These are phyloP conservation scores for Trypanosoma mega DNA, from an alignment of 208 protist species.

Conservation along the genomic window DNA sequence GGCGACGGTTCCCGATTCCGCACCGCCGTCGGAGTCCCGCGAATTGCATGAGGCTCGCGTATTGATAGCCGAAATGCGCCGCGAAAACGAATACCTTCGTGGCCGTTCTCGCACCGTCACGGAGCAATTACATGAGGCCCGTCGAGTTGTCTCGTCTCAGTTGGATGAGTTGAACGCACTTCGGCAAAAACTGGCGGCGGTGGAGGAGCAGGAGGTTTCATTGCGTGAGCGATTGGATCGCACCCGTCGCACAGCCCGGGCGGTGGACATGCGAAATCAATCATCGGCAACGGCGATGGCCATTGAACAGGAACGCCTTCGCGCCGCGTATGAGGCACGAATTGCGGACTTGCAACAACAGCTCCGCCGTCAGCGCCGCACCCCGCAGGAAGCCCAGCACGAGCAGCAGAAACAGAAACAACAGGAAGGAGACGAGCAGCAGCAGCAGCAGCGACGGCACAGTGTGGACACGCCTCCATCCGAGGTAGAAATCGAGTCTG, in stretches of 20 bases:
- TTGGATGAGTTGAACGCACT: constrained; percentile 56
- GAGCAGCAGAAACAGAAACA: constrained; percentile 16
- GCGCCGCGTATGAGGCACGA: constrained; percentile 70
- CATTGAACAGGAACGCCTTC: constrained; percentile 65
- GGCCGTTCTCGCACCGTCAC: constrained; percentile 31
- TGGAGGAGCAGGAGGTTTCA: constrained; percentile 36
- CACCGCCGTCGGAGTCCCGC: neutral
- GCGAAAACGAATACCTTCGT: constrained; percentile 61
- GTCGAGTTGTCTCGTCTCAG: constrained; percentile 72
- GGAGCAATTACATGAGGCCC: constrained; percentile 53
- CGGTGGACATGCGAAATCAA: constrained; percentile 40
- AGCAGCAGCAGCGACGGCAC: too few relatives aligned
- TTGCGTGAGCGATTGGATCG: constrained; percentile 54
- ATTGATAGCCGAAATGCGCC: constrained; percentile 50
- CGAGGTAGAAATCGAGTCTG: too few relatives aligned
- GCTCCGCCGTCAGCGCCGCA: constrained; percentile 27
- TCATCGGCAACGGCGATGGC: constrained; percentile 55
- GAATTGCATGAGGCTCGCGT: constrained; percentile 65
- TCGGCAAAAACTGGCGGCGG: constrained; percentile 40
- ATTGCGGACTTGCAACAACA: constrained; percentile 73
- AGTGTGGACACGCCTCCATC: too few relatives aligned
- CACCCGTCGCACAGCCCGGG: constrained; percentile 33
- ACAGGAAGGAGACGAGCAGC: too few relatives aligned
- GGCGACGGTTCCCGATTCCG: too few relatives aligned
- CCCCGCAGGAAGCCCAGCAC: neutral